phyloP scores from a whole-genome alignment of 805 yeast species.

The Saturnispora ahearnii region DNA sequence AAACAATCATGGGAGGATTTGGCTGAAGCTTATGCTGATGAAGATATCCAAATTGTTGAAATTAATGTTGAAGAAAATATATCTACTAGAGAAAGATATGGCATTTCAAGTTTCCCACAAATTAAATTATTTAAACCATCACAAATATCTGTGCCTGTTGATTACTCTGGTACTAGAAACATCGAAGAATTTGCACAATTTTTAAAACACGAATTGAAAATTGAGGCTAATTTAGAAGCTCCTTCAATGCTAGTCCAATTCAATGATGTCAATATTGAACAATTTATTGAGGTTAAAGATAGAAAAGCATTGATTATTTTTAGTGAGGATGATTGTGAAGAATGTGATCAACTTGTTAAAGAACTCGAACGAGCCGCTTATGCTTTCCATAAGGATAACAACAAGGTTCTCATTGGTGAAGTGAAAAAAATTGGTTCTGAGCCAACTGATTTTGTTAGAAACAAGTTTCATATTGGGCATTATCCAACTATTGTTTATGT shows the following conservation, averaged over 20 bases:
- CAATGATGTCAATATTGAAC: constrained; percentile 24
- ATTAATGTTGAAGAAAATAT: constrained; percentile 55
- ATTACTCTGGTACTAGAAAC: constrained; percentile 47
- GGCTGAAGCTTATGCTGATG: constrained; percentile 16
- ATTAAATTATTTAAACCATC: constrained; percentile 48
- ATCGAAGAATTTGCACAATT: constrained; percentile 35
- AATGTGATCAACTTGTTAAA: constrained; percentile 47
- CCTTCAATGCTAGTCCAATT: constrained; percentile 20
- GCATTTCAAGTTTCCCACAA: constrained; percentile 59
- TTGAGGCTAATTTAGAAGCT: constrained; percentile 4
- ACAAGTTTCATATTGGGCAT: constrained; percentile 33
- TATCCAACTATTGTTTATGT: constrained; percentile 52
- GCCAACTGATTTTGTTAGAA: constrained; percentile 34
- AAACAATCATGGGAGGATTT: constrained; percentile 38
- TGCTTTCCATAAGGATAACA: constrained; percentile 34
- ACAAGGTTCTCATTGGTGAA: constrained; percentile 34
- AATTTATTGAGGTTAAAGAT: constrained; percentile 21
- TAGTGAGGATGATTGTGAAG: constrained; percentile 37
- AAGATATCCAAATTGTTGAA: constrained; percentile 30
- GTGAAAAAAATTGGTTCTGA: constrained; percentile 40
- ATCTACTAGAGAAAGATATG: constrained; percentile 39
- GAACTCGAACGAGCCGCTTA: constrained; percentile 41
- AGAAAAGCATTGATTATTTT: constrained; percentile 46
- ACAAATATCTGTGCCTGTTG: constrained; percentile 38
- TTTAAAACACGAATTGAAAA: constrained; percentile 7